Base-by-base conservation (phyloP, 768 basidiomycete genomes). In the Agrocybe pediades region DNA sequence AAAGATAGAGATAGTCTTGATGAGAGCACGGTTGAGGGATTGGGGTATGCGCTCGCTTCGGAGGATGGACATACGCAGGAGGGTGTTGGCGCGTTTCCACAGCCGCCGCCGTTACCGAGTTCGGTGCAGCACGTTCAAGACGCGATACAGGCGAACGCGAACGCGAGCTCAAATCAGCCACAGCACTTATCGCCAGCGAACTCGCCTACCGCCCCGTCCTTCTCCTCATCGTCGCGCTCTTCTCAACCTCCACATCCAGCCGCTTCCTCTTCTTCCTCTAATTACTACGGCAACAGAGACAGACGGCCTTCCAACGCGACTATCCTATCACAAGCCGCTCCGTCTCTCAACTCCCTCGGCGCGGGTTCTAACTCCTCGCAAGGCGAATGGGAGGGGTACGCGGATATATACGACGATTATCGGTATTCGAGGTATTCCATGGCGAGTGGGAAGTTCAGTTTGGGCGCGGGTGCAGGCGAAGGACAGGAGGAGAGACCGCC, bases 361-460 rank as follows among this genome's bases (percentile, higher is more conserved):
- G n/a, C n/a, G n/a, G n/a, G n/a, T n/a, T n/a, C n/a, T n/a, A n/a
- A n/a, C n/a, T n/a, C n/a, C n/a, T 66, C 25, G 52, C 62, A 8
- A 53, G 59, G 0, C 62, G 65, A 13, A 65, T 89, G 87, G 82
- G 88, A 90, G 49, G 83, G 82, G 20, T 83, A 80, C 8, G 77
- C 76, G 1, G 87, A 90, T 58, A 90, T 92, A 46, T 92, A 92
- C 57, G 90, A 92, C 65, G 82, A 89, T 55, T 92, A 92, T 64
- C 78, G 86, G 20, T 90, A 90, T 57, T 88, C 87, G 17, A 73
- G 84, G 5, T 77, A 76, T 48, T 88, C 86, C 0, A 71, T 82
- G 51, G 74, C 65, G 20, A 74, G 74, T 33, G 74, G 71, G 59
- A 30, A 65, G 20, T 76, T 73, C 0, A 63, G 71, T 17, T 60